A percentile compares a stretch with the other conserved stretches of the same genome.
phyloP scores from a whole-genome alignment of 2,329 filamentous ascomycete genomes.

The Aspergillus terreus region DNA sequence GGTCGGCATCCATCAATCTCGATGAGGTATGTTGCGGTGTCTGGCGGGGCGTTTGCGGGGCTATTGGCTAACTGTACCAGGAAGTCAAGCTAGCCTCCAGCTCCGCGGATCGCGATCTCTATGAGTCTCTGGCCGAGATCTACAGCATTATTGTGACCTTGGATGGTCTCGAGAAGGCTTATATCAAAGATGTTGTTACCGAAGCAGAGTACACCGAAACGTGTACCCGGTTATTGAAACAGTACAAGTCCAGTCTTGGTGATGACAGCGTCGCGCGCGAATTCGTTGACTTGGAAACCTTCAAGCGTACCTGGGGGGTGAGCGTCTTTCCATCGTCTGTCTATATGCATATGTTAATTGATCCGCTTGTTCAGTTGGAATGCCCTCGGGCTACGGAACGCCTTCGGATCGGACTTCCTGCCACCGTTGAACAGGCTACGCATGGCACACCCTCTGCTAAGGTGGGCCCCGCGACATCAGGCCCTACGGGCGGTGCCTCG shows the following conservation, averaged over 20 bases:
- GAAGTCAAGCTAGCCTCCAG: slow-evolving; percentile 90
- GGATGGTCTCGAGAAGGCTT: slow-evolving; percentile 93
- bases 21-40: slow-evolving; percentile 65
- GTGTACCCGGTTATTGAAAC: slow-evolving; percentile 87
- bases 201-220: slow-evolving; percentile 95
- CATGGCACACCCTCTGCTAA: slow-evolving; percentile 45
- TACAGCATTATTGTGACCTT: slow-evolving; percentile 97
- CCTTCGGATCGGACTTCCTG: slow-evolving; percentile 86
- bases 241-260: slow-evolving; percentile 91
- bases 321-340: slow-evolving; percentile 30
- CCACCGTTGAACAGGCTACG: slow-evolving; percentile 65
- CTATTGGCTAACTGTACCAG: slow-evolving; percentile 44
- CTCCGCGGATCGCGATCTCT: slow-evolving; percentile 82
- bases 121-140: slow-evolving; percentile 93
- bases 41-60: slow-evolving; percentile 4
- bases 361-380: slow-evolving; percentile 63
- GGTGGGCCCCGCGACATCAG: slow-evolving; percentile 28
- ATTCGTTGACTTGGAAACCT: slow-evolving; percentile 84
- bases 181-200: slow-evolving; percentile 88
- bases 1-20: slow-evolving; percentile 86
- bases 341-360: not conserved
- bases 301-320: slow-evolving; percentile 90
- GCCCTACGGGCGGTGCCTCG: slow-evolving; percentile 42
- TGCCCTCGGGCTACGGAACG: slow-evolving; percentile 91
- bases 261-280: slow-evolving; percentile 87